A percentile compares a stretch with the other conserved stretches of the same genome.
Evolutionary conservation across 495 filamentous ascomycete genomes (phyloP).

Genomic region (Talaromyces borbonicus): DNA sequence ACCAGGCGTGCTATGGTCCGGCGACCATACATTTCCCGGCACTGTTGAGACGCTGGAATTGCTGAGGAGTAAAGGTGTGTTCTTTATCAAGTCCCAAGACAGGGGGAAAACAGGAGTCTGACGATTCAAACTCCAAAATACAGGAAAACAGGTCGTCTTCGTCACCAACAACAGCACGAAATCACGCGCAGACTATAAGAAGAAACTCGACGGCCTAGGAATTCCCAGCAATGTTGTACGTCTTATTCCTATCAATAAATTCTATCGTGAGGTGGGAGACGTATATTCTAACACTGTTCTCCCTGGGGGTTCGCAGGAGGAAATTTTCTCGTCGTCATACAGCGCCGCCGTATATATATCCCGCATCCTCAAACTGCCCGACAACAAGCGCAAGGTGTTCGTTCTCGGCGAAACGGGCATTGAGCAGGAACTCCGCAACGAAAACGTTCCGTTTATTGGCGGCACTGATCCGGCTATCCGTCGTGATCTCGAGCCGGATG

Average conservation of each 20-base stretch:
- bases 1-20: slow-evolving; percentile 90
- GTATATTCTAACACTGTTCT: neutral
- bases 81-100: neutral
- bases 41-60: slow-evolving; percentile 74
- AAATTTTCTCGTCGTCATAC: slow-evolving; percentile 94
- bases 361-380: slow-evolving; percentile 69
- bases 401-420: slow-evolving; percentile 88
- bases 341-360: slow-evolving; percentile 94
- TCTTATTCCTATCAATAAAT: too few species aligned
- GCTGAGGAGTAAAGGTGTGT: slow-evolving; percentile 64
- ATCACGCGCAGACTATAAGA: slow-evolving; percentile 81
- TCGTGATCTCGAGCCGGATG: slow-evolving; percentile 64
- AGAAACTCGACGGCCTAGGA: slow-evolving; percentile 74
- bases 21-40: slow-evolving; percentile 75
- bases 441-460: slow-evolving; percentile 71
- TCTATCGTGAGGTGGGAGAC: neutral
- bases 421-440: slow-evolving; percentile 71
- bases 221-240: slow-evolving; percentile 62
- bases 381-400: slow-evolving; percentile 81
- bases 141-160: slow-evolving; percentile 89
- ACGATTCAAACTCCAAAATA: neutral
- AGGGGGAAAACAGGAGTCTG: neutral
- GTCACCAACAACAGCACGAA: slow-evolving; percentile 99
- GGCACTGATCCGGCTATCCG: slow-evolving; percentile 76
- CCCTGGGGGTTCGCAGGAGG: slow-evolving; percentile 45